phyloP scores from a whole-genome alignment of 306 rosid species.

The Hippophae gyantsensis region DNA sequence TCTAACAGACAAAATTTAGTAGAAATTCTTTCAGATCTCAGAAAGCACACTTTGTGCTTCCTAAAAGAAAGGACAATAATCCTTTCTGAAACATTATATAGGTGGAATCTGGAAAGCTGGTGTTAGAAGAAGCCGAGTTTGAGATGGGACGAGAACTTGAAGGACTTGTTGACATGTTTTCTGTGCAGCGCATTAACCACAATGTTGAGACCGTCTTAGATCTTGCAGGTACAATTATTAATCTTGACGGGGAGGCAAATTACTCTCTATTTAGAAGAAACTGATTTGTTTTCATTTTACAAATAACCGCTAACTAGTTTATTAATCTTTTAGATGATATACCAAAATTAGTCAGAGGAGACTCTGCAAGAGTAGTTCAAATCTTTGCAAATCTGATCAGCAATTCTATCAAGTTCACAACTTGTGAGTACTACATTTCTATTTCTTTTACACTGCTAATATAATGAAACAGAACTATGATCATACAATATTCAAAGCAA shows the following conservation, averaged over 20 bases:
- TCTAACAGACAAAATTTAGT: too few relatives aligned
- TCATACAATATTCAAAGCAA: too few relatives aligned
- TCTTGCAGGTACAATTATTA: constrained; percentile 52
- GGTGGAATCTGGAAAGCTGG: constrained; percentile 98
- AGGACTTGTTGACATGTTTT: constrained; percentile 97
- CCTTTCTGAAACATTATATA: constrained; percentile 12
- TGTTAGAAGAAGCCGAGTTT: constrained; percentile 88
- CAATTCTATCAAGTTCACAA: constrained; percentile 92
- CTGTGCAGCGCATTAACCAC: constrained; percentile 94
- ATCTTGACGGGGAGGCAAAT: too few relatives aligned
- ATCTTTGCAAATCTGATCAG: constrained; percentile 86
- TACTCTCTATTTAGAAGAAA: too few relatives aligned
- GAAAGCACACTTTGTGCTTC: too few relatives aligned
- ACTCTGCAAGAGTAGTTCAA: constrained; percentile 98
- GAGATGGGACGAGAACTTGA: constrained; percentile 94
- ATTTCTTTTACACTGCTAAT: neutral
- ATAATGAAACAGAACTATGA: too few relatives aligned
- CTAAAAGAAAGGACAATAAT: neutral
- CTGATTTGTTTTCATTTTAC: too few relatives aligned
- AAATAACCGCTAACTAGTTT: too few relatives aligned
- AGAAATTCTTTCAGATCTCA: too few relatives aligned
- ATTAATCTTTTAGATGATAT: constrained; percentile 56
- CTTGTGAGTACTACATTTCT: constrained; percentile 46
- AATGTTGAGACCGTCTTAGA: constrained; percentile 93
- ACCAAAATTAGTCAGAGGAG: constrained; percentile 84